phyloP scores from a whole-genome alignment of 2,329 filamentous ascomycete species.

The Celoporthe dispersa region DNA sequence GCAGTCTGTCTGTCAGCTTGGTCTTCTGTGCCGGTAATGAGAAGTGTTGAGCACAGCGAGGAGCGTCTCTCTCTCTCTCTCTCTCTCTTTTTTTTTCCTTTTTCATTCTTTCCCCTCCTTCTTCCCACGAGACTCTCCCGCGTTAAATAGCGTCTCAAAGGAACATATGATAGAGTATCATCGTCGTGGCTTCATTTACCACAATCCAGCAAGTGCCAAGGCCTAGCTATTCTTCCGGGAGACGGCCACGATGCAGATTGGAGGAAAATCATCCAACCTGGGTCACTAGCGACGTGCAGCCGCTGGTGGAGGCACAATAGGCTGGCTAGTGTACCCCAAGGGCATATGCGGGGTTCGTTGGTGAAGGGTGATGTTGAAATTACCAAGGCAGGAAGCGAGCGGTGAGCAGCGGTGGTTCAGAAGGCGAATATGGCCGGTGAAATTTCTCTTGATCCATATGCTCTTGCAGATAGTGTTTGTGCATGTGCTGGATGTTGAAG shows the following conservation, averaged over 20 bases:
- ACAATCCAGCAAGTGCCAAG: background rate
- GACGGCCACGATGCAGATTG: constrained; percentile 26
- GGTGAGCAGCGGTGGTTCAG: background rate
- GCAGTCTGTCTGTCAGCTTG: background rate
- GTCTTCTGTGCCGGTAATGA: background rate
- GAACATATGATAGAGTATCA: background rate
- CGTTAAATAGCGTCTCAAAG: background rate
- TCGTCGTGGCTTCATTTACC: background rate
- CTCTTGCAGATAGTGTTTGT: background rate
- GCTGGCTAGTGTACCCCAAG: constrained; percentile 7
- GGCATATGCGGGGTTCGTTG: constrained; percentile 6
- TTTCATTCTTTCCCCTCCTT: background rate
- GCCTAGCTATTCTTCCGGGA: background rate
- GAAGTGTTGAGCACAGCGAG: background rate
- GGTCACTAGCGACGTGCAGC: background rate
- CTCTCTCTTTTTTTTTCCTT: too few species aligned
- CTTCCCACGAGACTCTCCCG: background rate
- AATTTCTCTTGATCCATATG: background rate
- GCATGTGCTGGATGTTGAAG: background rate
- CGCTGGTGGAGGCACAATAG: background rate
- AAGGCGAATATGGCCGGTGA: too few species aligned
- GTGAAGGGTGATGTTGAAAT: background rate
- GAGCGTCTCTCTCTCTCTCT: too few species aligned
- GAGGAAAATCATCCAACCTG: constrained; percentile 27
- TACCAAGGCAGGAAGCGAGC: background rate